Base-by-base conservation (phyloP, 208 protist species). In the Trypanosoma grayi region DNA sequence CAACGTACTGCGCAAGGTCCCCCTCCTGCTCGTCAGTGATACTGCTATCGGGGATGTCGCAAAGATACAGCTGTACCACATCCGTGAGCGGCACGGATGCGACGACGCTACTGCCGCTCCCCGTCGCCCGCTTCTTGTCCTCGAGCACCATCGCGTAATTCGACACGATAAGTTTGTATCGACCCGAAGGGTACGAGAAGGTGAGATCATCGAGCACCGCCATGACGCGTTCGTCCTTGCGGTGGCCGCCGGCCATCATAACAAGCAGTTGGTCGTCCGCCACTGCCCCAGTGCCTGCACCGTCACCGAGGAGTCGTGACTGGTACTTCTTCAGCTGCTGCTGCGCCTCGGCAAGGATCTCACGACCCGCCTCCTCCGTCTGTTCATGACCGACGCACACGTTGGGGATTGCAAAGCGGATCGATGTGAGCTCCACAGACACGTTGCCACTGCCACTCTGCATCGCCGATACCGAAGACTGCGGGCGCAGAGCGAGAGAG, bases 381-480 rank as follows among this genome's bases (percentile, higher is more conserved):
- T 90, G 77, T 22, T 95, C 89, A 50, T 90, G 90, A 39, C 83
- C 89, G 9, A 92, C 74, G 48, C 83, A 92, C 6, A 85, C 70
- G 64, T 92, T 83, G 4, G 89, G 89, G 40, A 95, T 82, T 14
- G 83, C 85, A 66, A 95, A 93, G 53, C 85, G 83, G 6, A 93
- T 60, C 2, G 82, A 85, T 18, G 79, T 81, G 44, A 95, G 58
- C 56, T 95, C 81, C 65, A 93, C 2, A 0, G 55, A 36, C 5
- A 74, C 51, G 22, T 40, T 28, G 16, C 13, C 7, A 66, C 67
- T 30, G 16, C 60, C 25, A 48, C 50, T 18, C 13, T 40, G 37
- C 4, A 56, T 67, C 4, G 31, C 20, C 6, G 61, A 57, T 0
- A 56, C 41, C 1, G 74, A 78, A 18, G 71, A 16, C 24, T 76